Base-by-base conservation (phyloP, 805 yeast genomes). In the Saccharomyces kudriavzevii region DNA sequence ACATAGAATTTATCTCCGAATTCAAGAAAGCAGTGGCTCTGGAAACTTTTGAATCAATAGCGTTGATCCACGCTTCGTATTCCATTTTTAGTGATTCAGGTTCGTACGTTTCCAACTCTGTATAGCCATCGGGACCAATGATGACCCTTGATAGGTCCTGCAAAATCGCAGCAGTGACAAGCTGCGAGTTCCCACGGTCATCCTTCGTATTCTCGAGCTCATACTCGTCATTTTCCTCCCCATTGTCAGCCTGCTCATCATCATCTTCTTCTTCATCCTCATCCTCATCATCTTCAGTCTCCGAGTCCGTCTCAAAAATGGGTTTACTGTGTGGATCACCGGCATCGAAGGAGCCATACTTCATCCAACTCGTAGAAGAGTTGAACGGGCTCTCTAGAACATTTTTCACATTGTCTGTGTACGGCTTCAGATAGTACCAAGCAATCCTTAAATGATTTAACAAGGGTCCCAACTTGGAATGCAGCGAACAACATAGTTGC, bases 331-430 rank as follows among this genome's bases (percentile, higher is more conserved):
- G 43, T 17, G 43, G n/a, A 11, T 29, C 8, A 17, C 13, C 25
- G 11, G 11, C 43, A n/a, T 24, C 17, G 8, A 17, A 40, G 6
- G 30, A 26, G 43, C 29, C 31, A 82, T 4, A 27, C 27, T 11
- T 31, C 24, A 52, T 30, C 28, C 43, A 31, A 9, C 25, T 31
- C 13, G 50, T 48, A 20, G 43, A 35, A 17, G 43, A 35, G 11
- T 35, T 35, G 9, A 35, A 35, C 1, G 43, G 43, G 22, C 17
- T 35, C 8, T 35, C 43, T 35, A 35, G 24, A 3, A 35, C 43
- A 17, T 35, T 35, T 43, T 43, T 49, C 20, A 53, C 57, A 29
- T 45, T 54, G 22, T 29, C 51, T 4, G 57, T 54, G 20, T 49
- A 52, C 5, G 55, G 53, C 43, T 51, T 53, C 31, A 55, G 20